phyloP scores from a whole-genome alignment of 2,329 filamentous ascomycete genomes.

The Trichoderma simmonsii region DNA sequence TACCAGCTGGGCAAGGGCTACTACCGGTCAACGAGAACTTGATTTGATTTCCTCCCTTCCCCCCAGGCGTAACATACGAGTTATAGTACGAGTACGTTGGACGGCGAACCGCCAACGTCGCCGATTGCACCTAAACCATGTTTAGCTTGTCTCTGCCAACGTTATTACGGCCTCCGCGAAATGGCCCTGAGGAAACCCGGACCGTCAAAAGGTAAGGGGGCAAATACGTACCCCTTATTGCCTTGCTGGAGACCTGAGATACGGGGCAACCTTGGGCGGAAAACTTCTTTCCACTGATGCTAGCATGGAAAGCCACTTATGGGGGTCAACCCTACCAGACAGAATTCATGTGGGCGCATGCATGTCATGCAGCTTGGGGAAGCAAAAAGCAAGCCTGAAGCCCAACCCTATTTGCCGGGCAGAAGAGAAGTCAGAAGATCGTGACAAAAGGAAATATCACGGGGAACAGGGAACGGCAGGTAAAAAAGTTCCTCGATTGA shows the following conservation, averaged over 20 bases:
- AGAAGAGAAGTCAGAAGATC: neutral
- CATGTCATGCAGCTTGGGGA: slow-evolving; percentile 24
- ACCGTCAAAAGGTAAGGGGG: neutral
- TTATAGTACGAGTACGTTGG: neutral
- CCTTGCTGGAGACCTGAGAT: slow-evolving; percentile 4
- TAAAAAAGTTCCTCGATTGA: neutral
- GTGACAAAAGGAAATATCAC: neutral
- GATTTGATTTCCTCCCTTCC: neutral
- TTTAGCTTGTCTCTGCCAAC: neutral
- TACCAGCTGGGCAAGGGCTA: neutral
- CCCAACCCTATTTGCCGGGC: neutral
- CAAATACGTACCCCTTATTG: slow-evolving; percentile 3
- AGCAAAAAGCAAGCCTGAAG: slow-evolving; percentile 9
- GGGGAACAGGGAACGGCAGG: neutral
- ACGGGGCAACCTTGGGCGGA: neutral
- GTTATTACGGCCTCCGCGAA: neutral
- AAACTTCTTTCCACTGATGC: neutral
- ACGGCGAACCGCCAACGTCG: neutral
- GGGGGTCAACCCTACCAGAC: neutral
- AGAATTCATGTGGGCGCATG: slow-evolving; percentile 22
- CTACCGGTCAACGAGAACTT: neutral
- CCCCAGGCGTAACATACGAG: neutral
- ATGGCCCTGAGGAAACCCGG: neutral
- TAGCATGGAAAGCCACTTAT: neutral
- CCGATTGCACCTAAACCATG: neutral